Percentiles rank a stretch among this genome's conserved stretches.
phyloP scores from a whole-genome alignment of 306 rosid species.

The Ormosia semicastrata region DNA sequence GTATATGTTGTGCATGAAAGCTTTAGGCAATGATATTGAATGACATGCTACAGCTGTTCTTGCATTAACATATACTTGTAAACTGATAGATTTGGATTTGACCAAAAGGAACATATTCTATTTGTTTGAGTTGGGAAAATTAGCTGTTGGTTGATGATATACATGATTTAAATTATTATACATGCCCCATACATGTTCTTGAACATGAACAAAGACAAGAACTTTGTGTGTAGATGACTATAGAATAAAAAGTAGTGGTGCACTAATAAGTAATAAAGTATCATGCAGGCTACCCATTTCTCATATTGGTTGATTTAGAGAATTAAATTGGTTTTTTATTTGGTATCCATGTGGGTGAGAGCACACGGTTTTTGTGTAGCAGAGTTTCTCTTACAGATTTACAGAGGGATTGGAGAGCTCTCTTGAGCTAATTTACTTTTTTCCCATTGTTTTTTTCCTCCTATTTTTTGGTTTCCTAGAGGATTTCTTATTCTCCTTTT shows the following conservation, averaged over 20 bases:
- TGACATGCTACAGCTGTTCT: background rate
- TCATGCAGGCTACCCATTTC: background rate
- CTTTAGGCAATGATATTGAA: conserved; percentile 15
- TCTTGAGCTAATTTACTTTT: background rate
- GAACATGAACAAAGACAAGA: background rate
- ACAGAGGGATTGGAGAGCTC: background rate
- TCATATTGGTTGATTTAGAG: background rate
- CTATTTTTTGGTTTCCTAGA: background rate
- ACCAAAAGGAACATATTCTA: background rate
- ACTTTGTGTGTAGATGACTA: background rate
- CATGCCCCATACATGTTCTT: background rate
- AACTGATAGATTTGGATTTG: conserved; percentile 6
- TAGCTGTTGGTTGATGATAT: background rate
- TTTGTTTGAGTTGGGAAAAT: conserved; percentile 10
- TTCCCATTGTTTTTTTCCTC: background rate
- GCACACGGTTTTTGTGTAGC: background rate
- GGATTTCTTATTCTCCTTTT: background rate
- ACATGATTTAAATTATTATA: background rate
- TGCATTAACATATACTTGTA: conserved; percentile 4
- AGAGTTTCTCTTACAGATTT: background rate
- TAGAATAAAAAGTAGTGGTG: background rate
- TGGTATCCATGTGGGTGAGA: background rate
- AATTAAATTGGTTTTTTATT: background rate
- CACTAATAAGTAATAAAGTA: background rate
- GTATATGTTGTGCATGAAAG: conserved; percentile 11